Conservation (phyloP, 2,329 filamentous ascomycete species). For the Triangularia verruculosa region DNA sequence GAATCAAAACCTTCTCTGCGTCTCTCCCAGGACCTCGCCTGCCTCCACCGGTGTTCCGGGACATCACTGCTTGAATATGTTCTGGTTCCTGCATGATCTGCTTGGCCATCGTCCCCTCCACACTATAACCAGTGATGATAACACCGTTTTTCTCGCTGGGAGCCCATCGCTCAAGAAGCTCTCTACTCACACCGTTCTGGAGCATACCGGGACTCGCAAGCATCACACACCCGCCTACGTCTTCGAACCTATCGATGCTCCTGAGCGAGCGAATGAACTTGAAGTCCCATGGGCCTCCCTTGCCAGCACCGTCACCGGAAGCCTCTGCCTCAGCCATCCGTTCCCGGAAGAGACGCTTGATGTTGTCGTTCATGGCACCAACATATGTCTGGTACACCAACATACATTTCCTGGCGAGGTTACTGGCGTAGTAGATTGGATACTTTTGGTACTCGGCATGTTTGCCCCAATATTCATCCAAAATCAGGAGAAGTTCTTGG, state of each 20-base stretch:
- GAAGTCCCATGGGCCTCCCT: constrained; percentile 94
- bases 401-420: constrained; percentile 95
- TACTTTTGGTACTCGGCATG: constrained; percentile 85
- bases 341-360: constrained; percentile 90
- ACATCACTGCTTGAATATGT: constrained; percentile 92
- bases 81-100: constrained; percentile 93
- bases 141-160: constrained; percentile 97
- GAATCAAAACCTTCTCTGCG: constrained; percentile 87
- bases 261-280: constrained; percentile 89
- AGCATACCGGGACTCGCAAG: constrained; percentile 97
- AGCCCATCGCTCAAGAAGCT: constrained; percentile 91
- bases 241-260: constrained; percentile 91
- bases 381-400: constrained; percentile 98
- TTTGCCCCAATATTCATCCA: constrained; percentile 95
- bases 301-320: constrained; percentile 68
- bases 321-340: constrained; percentile 88
- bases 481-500: constrained; percentile 87
- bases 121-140: constrained; percentile 96
- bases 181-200: constrained; percentile 90
- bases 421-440: constrained; percentile 96
- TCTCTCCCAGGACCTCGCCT: constrained; percentile 64
- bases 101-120: constrained; percentile 98
- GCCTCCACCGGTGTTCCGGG: constrained; percentile 62
- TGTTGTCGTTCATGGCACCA: constrained; percentile 98
- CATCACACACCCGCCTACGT: constrained; percentile 94